These are phyloP conservation scores for Aspergillus sparsus DNA, from an alignment of 495 filamentous ascomycete genomes.

Conservation along the genomic window DNA sequence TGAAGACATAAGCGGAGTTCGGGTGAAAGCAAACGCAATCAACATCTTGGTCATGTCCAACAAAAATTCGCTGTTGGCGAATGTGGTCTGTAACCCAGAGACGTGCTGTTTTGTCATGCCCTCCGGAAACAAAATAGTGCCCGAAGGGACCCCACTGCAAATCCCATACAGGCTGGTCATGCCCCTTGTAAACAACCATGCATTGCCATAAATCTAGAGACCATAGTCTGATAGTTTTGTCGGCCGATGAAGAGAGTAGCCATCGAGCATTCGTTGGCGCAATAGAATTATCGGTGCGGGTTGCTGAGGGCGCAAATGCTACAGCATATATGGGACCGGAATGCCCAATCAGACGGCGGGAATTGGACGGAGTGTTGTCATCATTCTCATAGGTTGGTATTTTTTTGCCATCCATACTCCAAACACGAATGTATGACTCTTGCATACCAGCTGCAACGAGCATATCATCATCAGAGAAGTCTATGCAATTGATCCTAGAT, in stretches of 20 bases:
- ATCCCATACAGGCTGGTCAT: constrained; percentile 85
- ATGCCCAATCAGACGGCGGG: constrained; percentile 87
- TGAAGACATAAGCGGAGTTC: constrained; percentile 90
- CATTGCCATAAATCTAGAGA: constrained; percentile 86
- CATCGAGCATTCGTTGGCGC: constrained; percentile 66
- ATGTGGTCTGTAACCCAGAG: constrained; percentile 91
- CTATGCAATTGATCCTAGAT: constrained; percentile 79
- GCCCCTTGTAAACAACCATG: constrained; percentile 88
- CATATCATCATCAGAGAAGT: constrained; percentile 86
- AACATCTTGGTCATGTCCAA: constrained; percentile 87
- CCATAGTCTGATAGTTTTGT: constrained; percentile 88
- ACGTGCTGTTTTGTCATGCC: constrained; percentile 84
- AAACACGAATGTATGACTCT: constrained; percentile 94
- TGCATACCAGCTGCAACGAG: constrained; percentile 84
- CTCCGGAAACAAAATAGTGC: constrained; percentile 89
- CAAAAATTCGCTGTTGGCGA: constrained; percentile 82
- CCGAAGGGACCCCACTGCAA: constrained; percentile 90
- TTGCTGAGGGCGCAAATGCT: constrained; percentile 81
- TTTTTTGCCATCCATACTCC: constrained; percentile 79
- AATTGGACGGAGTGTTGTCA: constrained; percentile 53
- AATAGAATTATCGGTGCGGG: constrained; percentile 46
- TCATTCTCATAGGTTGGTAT: constrained; percentile 49
- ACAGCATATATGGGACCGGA: constrained; percentile 84
- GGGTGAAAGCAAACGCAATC: constrained; percentile 87
- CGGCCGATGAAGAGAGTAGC: constrained; percentile 83